phyloP scores from a whole-genome alignment of 2,329 filamentous ascomycete genomes.

The Pleurostoma richardsiae region DNA sequence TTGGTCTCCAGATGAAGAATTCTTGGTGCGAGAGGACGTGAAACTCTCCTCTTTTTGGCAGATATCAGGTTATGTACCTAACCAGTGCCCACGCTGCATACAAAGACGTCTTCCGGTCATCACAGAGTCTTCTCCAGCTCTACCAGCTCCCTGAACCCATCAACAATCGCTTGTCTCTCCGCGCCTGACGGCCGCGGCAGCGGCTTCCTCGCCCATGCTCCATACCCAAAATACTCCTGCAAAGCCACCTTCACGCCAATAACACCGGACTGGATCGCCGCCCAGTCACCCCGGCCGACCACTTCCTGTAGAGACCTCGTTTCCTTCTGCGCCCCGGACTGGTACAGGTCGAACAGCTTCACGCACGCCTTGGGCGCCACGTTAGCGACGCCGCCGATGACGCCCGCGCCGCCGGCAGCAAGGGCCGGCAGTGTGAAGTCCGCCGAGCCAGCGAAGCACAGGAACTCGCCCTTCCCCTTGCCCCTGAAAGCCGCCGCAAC shows the following conservation, averaged over 20 bases:
- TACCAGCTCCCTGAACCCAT: slow-evolving; percentile 6
- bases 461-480: slow-evolving; percentile 37
- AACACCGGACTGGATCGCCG: slow-evolving; percentile 63
- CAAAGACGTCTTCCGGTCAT: background rate
- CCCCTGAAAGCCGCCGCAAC: slow-evolving; percentile 34
- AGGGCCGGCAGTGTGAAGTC: slow-evolving; percentile 71
- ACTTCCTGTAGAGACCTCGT: slow-evolving; percentile 53
- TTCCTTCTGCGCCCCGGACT: slow-evolving; percentile 44
- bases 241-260: slow-evolving; percentile 64
- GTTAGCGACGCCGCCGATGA: slow-evolving; percentile 69
- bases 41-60: no score
- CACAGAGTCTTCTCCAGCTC: slow-evolving; percentile 5
- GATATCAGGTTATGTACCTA: no score
- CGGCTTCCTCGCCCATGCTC: slow-evolving; percentile 53
- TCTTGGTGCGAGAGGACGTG: no score
- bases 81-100: no score
- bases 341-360: slow-evolving; percentile 46
- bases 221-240: slow-evolving; percentile 59
- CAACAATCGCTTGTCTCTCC: slow-evolving; percentile 1
- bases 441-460: slow-evolving; percentile 67
- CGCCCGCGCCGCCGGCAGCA: slow-evolving; percentile 64
- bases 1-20: no score
- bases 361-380: slow-evolving; percentile 58
- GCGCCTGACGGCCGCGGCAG: slow-evolving; percentile 19
- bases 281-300: slow-evolving; percentile 65